Conservation (phyloP, 768 basidiomycete species). For the Podaxis rugospora region DNA sequence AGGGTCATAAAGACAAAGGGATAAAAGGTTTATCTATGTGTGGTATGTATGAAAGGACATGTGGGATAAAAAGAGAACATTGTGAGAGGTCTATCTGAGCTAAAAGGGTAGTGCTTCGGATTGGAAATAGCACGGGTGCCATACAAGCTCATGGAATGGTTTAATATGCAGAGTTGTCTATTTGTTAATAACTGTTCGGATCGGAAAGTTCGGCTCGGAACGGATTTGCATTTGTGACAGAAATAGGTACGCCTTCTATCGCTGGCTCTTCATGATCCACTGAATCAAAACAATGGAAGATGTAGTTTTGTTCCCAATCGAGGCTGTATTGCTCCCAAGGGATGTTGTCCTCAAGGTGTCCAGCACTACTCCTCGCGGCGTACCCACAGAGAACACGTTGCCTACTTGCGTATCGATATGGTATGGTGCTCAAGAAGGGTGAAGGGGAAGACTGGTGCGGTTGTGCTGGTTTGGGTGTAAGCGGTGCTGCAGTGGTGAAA, state of each 20-base stretch:
- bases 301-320: not conserved
- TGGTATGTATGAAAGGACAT: no score
- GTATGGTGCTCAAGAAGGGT: not conserved
- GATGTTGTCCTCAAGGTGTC: not conserved
- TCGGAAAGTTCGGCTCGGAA: no score
- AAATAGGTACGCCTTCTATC: not conserved
- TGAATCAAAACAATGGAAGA: not conserved
- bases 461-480: not conserved
- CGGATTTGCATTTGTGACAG: no score
- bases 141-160: no score
- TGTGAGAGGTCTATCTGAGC: no score
- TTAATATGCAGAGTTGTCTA: no score
- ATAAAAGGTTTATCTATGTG: no score
- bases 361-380: not conserved
- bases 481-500: not conserved
- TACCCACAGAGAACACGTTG: not conserved
- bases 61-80: no score
- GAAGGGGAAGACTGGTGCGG: not conserved
- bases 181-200: no score
- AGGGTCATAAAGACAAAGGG: no score
- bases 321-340: not conserved
- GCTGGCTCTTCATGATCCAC: not conserved
- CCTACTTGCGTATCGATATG: not conserved
- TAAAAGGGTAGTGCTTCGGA: no score
- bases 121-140: no score